phyloP scores from a whole-genome alignment of 106 monocot genomes.

The Platanthera guangdongensis region DNA sequence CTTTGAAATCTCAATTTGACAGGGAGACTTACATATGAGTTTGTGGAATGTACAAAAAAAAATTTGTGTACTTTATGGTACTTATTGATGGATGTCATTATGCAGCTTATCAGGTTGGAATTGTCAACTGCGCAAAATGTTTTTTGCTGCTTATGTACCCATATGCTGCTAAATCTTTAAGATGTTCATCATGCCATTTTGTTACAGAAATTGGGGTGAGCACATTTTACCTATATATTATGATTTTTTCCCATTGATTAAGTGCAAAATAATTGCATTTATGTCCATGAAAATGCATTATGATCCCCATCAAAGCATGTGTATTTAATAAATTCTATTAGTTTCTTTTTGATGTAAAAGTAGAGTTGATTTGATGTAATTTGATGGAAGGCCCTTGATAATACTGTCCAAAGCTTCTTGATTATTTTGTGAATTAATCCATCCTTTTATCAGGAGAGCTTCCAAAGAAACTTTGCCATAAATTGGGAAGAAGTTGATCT shows the following conservation, averaged over 20 bases:
- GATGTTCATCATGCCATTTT: slow-evolving; percentile 54
- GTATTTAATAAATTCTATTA: background rate
- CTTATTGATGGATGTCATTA: background rate
- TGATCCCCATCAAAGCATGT: background rate
- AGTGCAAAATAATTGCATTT: background rate
- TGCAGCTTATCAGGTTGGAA: slow-evolving; percentile 68
- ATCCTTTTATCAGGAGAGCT: too few species aligned
- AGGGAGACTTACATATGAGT: background rate
- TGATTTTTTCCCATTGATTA: background rate
- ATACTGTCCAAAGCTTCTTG: too few species aligned
- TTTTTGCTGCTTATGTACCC: slow-evolving; percentile 63
- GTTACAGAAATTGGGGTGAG: slow-evolving; percentile 76
- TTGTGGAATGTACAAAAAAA: background rate
- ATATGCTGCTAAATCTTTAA: slow-evolving; percentile 50
- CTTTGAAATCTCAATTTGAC: background rate
- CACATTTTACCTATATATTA: background rate
- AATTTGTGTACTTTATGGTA: background rate
- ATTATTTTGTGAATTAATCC: too few species aligned
- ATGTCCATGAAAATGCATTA: background rate
- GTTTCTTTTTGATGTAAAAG: background rate
- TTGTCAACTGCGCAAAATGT: slow-evolving; percentile 61
- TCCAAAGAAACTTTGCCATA: too few species aligned
- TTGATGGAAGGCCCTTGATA: too few species aligned
- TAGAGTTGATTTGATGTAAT: too few species aligned
- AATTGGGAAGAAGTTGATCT: too few species aligned